A percentile compares a stretch with the other conserved stretches of the same genome.
These are phyloP conservation scores for Yarrowia divulgata DNA, from an alignment of 805 yeast genomes.

Conservation along the genomic window DNA sequence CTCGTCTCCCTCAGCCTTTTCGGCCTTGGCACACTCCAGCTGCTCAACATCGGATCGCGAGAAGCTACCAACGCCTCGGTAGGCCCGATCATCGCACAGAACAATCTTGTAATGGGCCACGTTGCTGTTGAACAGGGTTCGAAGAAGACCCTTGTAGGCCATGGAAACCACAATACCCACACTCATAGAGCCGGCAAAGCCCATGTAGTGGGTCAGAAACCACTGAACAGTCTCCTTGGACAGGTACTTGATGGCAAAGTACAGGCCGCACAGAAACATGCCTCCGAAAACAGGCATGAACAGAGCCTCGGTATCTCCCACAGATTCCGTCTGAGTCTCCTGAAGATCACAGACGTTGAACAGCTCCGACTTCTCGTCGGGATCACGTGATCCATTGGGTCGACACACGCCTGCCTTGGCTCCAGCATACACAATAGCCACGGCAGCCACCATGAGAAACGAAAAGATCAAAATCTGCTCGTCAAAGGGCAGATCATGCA, in stretches of 20 bases:
- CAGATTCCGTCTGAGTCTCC: constrained; percentile 38
- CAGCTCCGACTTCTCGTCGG: constrained; percentile 44
- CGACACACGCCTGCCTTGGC: constrained; percentile 30
- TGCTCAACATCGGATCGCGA: constrained; percentile 41
- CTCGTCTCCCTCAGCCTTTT: constrained; percentile 59
- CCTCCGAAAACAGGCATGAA: constrained; percentile 58
- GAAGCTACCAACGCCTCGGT: constrained; percentile 42
- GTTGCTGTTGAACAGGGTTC: constrained; percentile 33
- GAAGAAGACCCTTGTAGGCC: constrained; percentile 33
- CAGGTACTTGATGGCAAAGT: constrained; percentile 51
- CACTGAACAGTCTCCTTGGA: constrained; percentile 49
- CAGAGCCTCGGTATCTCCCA: constrained; percentile 51
- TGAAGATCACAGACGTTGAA: constrained; percentile 46
- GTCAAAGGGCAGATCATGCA: constrained; percentile 37
- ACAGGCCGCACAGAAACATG: constrained; percentile 52
- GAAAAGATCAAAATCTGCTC: constrained; percentile 18
- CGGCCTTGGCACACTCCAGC: constrained; percentile 53
- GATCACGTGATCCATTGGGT: constrained; percentile 45
- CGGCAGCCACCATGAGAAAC: constrained; percentile 2
- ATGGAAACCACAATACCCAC: constrained; percentile 48
- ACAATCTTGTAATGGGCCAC: constrained; percentile 40
- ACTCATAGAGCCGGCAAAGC: constrained; percentile 51
- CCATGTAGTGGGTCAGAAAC: constrained; percentile 52
- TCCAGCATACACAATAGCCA: background rate
- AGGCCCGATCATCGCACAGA: constrained; percentile 33